These are phyloP conservation scores for Ampelocalamus luodianensis DNA, from an alignment of 176 grass and related monocot genomes.

Conservation along the genomic window DNA sequence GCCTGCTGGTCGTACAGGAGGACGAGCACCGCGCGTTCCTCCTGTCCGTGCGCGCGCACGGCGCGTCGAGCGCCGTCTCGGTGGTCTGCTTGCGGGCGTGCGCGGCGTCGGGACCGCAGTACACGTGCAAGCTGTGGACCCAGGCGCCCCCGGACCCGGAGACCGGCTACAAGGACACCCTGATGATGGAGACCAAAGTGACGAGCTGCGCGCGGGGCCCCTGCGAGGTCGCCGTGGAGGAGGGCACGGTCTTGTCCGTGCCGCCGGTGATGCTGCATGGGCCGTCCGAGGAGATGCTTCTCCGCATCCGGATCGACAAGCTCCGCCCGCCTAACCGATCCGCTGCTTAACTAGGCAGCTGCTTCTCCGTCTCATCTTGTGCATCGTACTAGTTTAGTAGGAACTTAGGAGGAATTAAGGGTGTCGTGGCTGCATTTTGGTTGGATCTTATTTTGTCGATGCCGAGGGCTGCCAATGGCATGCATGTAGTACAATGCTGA, in stretches of 20 bases:
- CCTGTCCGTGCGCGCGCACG: constrained; percentile 28
- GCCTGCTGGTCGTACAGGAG: constrained; percentile 6
- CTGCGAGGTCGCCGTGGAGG: background rate
- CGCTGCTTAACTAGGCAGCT: too few relatives aligned
- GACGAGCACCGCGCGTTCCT: constrained; percentile 32
- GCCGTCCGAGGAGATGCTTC: constrained; percentile 9
- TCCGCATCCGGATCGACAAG: constrained; percentile 42
- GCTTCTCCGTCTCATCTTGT: too few relatives aligned
- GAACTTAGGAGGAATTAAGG: too few relatives aligned
- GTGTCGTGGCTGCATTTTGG: too few relatives aligned
- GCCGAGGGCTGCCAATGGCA: too few relatives aligned
- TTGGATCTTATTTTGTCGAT: too few relatives aligned
- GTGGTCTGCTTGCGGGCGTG: constrained; percentile 36
- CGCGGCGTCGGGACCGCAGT: constrained; percentile 10
- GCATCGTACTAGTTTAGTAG: too few relatives aligned
- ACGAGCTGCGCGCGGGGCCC: constrained; percentile 13
- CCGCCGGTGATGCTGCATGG: background rate
- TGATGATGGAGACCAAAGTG: constrained; percentile 33
- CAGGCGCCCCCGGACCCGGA: background rate
- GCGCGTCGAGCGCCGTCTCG: background rate
- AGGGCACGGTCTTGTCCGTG: background rate
- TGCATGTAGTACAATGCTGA: too few relatives aligned
- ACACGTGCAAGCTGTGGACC: constrained; percentile 43
- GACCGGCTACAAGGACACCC: background rate
- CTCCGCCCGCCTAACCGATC: too few relatives aligned